Conservation (phyloP, 345 rosid species). For the Arabidopsis arenosa region DNA sequence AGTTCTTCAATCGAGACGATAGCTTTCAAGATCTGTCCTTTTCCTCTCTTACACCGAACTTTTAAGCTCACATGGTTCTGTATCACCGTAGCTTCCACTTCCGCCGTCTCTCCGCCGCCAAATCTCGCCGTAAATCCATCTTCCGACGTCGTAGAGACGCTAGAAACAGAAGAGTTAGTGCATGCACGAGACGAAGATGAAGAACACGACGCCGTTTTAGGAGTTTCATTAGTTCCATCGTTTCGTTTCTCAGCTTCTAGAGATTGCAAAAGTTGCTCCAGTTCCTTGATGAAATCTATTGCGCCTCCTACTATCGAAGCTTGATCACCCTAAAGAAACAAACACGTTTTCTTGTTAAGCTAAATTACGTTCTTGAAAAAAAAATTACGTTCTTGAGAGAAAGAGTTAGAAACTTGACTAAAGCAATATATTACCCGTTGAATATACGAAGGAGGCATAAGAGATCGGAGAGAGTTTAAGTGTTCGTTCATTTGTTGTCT, state of each 20-base stretch:
- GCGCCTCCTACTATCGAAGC: constrained; percentile 85
- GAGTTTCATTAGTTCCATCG: constrained; percentile 33
- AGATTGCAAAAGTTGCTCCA: constrained; percentile 71
- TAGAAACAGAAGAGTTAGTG: constrained; percentile 37
- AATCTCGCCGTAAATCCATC: constrained; percentile 53
- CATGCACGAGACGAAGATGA: constrained; percentile 44
- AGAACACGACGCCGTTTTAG: constrained; percentile 38
- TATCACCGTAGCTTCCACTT: constrained; percentile 61
- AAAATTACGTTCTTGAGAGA: background rate
- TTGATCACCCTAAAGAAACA: constrained; percentile 66
- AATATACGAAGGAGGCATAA: constrained; percentile 73
- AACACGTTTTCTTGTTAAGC: background rate
- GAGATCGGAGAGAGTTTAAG: constrained; percentile 67
- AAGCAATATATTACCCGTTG: constrained; percentile 54
- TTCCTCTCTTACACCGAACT: constrained; percentile 58
- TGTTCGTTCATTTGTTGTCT: constrained; percentile 79
- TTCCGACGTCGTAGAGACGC: constrained; percentile 46
- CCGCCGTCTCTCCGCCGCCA: constrained; percentile 53
- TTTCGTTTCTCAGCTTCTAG: constrained; percentile 57
- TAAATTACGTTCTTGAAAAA: background rate
- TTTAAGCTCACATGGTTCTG: constrained; percentile 71
- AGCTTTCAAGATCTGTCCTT: constrained; percentile 66
- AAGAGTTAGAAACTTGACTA: background rate
- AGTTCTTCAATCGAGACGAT: constrained; percentile 66
- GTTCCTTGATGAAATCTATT: constrained; percentile 79